phyloP scores from a whole-genome alignment of 169 alveolate genomes.

The Plasmodium sp. region DNA sequence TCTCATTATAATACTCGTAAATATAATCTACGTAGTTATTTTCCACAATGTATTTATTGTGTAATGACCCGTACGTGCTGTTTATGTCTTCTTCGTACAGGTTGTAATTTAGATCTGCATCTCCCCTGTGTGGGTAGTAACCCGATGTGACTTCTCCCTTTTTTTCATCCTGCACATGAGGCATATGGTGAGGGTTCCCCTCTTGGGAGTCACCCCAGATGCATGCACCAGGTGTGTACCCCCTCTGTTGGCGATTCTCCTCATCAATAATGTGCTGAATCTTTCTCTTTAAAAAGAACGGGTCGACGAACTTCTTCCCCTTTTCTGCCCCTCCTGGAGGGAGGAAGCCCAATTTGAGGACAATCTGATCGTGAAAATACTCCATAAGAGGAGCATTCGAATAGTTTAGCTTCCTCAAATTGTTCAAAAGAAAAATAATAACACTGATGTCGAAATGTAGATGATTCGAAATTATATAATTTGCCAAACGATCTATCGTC shows the following conservation, averaged over 20 bases:
- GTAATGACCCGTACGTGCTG: constrained; percentile 31
- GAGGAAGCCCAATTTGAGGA: constrained; percentile 11
- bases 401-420: constrained; percentile 50
- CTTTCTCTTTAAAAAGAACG: constrained; percentile 34
- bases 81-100: not conserved
- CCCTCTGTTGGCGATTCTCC: not conserved
- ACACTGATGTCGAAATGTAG: constrained; percentile 27
- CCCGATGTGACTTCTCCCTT: not conserved
- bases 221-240: not conserved
- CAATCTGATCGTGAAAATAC: constrained; percentile 24
- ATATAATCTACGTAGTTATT: constrained; percentile 48
- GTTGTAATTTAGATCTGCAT: not conserved
- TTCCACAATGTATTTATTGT: constrained; percentile 59
- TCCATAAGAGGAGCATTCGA: constrained; percentile 2
- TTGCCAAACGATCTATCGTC: constrained; percentile 19
- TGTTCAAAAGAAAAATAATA: constrained; percentile 32
- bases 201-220: not conserved
- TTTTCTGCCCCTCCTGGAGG: not conserved
- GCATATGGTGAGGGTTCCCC: not conserved
- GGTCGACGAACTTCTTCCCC: constrained; percentile 1
- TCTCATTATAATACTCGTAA: constrained; percentile 65
- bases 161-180: not conserved
- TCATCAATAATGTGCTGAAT: constrained; percentile 27
- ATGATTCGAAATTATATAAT: constrained; percentile 31
- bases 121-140: not conserved